Evolutionary conservation across 805 yeast genomes (phyloP).

Genomic region (Yarrowia yakushimensis): DNA sequence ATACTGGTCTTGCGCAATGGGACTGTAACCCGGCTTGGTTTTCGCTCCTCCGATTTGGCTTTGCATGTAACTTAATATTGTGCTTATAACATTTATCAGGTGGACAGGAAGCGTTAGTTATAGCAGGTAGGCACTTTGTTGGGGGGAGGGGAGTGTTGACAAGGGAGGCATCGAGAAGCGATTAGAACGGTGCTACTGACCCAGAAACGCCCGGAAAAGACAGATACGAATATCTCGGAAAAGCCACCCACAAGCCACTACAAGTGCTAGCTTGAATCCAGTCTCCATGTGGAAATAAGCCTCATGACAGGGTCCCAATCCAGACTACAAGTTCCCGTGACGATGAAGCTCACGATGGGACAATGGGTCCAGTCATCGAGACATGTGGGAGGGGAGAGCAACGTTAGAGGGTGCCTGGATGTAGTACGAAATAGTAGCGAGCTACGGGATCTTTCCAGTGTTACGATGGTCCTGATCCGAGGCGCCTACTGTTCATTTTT

Average conservation of each 20-base stretch:
- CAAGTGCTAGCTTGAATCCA: background rate
- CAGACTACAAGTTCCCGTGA: background rate
- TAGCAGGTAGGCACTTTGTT: constrained; percentile 4
- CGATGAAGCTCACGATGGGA: background rate
- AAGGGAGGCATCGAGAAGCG: background rate
- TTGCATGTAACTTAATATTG: constrained; percentile 9
- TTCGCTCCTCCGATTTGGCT: constrained; percentile 11
- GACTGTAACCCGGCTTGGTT: constrained; percentile 15
- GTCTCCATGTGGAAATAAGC: constrained; percentile 8
- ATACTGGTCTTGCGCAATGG: background rate
- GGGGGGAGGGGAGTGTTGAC: background rate
- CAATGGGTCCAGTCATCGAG: background rate
- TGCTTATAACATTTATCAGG: constrained; percentile 20
- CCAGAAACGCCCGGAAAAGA: background rate
- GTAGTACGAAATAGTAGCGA: too few species aligned
- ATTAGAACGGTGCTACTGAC: background rate
- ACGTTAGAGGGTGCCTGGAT: background rate
- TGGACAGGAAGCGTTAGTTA: constrained; percentile 18
- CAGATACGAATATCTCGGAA: too few species aligned
- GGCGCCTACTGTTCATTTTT: too few species aligned
- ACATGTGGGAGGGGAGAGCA: background rate
- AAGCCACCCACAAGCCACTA: background rate
- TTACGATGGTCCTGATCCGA: too few species aligned
- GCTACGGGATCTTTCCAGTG: too few species aligned
- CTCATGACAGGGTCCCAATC: constrained; percentile 16